A percentile compares a stretch with the other conserved stretches of the same genome.
Conservation (phyloP, 305 asterid genomes). For the Fraxinus paxiana region DNA sequence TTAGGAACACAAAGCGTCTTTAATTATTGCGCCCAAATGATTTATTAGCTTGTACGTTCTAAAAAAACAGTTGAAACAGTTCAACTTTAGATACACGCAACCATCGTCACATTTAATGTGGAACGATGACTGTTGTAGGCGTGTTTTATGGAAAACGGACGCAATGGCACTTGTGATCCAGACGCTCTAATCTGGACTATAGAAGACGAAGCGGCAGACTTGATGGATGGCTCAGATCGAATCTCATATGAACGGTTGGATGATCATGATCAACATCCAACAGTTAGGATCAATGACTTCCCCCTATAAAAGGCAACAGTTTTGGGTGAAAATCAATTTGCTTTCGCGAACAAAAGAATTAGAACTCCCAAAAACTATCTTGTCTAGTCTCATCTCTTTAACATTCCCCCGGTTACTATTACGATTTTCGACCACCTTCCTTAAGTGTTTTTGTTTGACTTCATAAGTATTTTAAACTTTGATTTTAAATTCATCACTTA, state of each 20-base stretch:
- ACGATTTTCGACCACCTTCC: background rate
- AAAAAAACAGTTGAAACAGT: background rate
- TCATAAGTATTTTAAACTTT: background rate
- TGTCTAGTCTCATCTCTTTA: background rate
- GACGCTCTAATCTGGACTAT: background rate
- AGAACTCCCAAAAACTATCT: background rate
- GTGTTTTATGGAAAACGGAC: background rate
- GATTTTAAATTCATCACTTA: background rate
- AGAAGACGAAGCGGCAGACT: background rate
- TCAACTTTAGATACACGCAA: background rate
- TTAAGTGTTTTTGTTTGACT: background rate
- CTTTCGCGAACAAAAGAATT: background rate
- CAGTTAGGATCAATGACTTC: background rate
- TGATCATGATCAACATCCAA: background rate
- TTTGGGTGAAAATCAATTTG: background rate
- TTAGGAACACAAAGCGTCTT: too few relatives aligned
- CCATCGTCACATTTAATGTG: background rate
- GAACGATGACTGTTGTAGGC: background rate
- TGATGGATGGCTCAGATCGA: background rate
- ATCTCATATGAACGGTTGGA: background rate
- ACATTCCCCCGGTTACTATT: background rate
- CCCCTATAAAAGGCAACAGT: background rate
- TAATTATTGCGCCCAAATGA: too few relatives aligned
- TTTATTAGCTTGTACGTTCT: too few relatives aligned
- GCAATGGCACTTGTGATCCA: background rate